Conservation (phyloP, 331 rosid species). For the Acacia concinna region DNA sequence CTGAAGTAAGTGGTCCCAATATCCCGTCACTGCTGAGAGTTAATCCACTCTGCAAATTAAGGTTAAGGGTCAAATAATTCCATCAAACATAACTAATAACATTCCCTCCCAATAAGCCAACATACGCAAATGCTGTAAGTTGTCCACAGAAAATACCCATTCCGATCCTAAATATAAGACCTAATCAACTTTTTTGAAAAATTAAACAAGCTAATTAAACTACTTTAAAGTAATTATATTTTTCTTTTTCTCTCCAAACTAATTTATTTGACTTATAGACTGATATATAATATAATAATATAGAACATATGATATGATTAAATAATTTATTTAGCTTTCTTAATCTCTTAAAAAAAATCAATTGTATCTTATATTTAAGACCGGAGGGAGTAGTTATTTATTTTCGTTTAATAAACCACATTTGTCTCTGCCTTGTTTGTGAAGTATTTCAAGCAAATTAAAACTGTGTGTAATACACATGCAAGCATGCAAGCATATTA, state of each 20-base stretch:
- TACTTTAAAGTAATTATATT: too few species aligned
- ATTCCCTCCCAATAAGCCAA: background rate
- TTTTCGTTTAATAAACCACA: background rate
- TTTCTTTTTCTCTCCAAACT: too few species aligned
- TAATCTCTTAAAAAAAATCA: too few species aligned
- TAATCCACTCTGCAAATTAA: constrained; percentile 71
- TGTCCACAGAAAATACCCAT: too few species aligned
- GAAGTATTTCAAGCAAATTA: background rate
- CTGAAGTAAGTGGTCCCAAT: constrained; percentile 70
- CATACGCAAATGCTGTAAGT: background rate
- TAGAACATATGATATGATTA: too few species aligned
- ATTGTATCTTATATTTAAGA: too few species aligned
- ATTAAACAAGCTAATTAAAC: too few species aligned
- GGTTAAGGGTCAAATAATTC: background rate
- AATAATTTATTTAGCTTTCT: too few species aligned
- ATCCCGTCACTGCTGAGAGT: constrained; percentile 76
- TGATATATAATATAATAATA: too few species aligned
- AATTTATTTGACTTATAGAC: too few species aligned
- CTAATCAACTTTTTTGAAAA: too few species aligned
- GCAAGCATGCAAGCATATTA: background rate
- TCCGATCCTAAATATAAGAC: too few species aligned
- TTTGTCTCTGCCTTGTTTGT: background rate
- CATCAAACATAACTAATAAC: constrained; percentile 16
- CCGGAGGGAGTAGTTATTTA: background rate
- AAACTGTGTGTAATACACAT: background rate